phyloP scores from a whole-genome alignment of 2,329 filamentous ascomycete genomes.

The Trichoderma sp. region DNA sequence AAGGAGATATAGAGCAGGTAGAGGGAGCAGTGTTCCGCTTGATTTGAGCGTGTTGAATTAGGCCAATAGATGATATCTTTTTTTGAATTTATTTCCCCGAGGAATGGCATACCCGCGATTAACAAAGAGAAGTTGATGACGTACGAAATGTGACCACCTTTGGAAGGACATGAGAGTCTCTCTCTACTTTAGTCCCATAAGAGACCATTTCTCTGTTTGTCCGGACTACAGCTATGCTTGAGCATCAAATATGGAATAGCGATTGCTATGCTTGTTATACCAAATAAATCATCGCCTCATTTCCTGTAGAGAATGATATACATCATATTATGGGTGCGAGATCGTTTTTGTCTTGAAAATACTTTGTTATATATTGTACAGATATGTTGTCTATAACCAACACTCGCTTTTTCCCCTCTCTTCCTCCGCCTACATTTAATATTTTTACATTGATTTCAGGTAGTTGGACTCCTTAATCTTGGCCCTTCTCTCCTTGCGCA shows the following conservation, averaged over 20 bases:
- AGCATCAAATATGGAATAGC: neutral
- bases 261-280: neutral
- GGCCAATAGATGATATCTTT: slow-evolving; percentile 24
- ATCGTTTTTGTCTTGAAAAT: neutral
- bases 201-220: neutral
- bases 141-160: neutral
- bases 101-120: neutral
- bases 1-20: slow-evolving; percentile 84
- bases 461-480: slow-evolving; percentile 86
- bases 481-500: slow-evolving; percentile 74
- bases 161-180: neutral
- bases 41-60: slow-evolving; percentile 63
- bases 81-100: neutral
- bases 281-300: too few species aligned
- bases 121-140: neutral
- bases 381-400: neutral
- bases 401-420: neutral
- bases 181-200: neutral
- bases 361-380: slow-evolving; percentile 11
- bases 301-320: neutral
- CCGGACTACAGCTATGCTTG: neutral
- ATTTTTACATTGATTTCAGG: slow-evolving; percentile 72
- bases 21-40: slow-evolving; percentile 91
- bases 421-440: neutral
- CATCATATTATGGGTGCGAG: neutral